Evolutionary conservation across 2,329 filamentous ascomycete species (phyloP).

Genomic region (Sclerotinia glacialis): DNA sequence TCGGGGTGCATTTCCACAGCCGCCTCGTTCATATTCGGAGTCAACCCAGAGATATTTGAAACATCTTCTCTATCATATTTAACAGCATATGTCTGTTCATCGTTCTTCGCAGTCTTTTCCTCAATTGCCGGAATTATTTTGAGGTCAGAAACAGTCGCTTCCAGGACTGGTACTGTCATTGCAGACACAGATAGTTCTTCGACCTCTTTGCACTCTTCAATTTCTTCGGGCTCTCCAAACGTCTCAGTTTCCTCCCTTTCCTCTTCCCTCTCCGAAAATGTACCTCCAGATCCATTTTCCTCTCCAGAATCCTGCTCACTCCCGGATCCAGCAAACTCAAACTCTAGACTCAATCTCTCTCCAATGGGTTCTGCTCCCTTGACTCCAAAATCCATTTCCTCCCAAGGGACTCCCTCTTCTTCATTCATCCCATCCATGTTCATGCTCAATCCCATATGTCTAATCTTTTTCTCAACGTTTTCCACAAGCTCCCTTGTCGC

Average conservation of each 20-base stretch:
- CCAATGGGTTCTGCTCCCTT: not conserved
- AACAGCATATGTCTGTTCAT: fast-evolving
- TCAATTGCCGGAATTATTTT: not conserved
- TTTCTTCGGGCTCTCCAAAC: no score
- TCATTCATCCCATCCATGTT: not conserved
- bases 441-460: not conserved
- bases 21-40: no score
- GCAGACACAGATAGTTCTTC: not conserved
- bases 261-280: not conserved
- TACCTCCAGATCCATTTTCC: not conserved
- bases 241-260: not conserved
- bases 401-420: not conserved
- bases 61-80: no score
- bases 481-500: not conserved
- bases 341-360: not conserved
- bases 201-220: not conserved
- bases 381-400: not conserved
- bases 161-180: not conserved
- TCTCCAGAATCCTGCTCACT: not conserved
- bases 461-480: not conserved
- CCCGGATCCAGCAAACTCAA: not conserved
- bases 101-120: not conserved
- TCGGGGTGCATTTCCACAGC: not conserved
- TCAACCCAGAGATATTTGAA: not conserved
- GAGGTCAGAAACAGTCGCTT: no score